These are phyloP conservation scores for Hirsutella rhossiliensis DNA, from an alignment of 2,329 filamentous ascomycete genomes.

Conservation along the genomic window DNA sequence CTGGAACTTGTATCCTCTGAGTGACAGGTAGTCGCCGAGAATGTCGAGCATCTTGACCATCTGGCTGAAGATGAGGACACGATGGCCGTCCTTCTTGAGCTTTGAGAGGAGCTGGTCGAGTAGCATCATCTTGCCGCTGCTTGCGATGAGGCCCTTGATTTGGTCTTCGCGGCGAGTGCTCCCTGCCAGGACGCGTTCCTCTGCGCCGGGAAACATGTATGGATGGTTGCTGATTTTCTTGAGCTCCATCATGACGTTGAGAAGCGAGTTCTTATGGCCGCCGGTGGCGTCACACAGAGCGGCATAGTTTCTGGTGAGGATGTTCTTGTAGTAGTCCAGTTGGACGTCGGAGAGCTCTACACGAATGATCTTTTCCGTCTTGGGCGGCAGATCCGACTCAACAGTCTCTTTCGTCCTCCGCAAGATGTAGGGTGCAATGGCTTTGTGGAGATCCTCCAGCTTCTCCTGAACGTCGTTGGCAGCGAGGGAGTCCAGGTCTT, in stretches of 20 bases:
- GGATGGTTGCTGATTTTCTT: constrained; percentile 99
- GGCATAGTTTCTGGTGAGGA: constrained; percentile 89
- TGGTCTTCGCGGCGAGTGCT: constrained; percentile 77
- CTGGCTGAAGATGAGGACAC: constrained; percentile 96
- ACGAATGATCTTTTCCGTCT: constrained; percentile 97
- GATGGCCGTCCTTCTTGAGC: constrained; percentile 83
- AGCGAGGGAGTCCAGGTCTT: constrained; percentile 70
- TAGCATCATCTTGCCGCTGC: constrained; percentile 99
- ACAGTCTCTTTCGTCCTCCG: constrained; percentile 96
- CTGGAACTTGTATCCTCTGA: constrained; percentile 91
- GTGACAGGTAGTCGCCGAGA: constrained; percentile 81
- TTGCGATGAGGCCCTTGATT: constrained; percentile 85
- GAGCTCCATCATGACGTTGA: constrained; percentile 99
- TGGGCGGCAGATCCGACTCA: constrained; percentile 88
- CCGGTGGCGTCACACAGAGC: constrained; percentile 82
- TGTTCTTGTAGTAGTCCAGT: constrained; percentile 97
- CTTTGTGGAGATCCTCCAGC: constrained; percentile 70
- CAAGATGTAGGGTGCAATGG: constrained; percentile 88
- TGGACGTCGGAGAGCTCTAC: constrained; percentile 95
- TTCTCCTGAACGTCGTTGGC: constrained; percentile 77
- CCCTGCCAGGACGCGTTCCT: constrained; percentile 75
- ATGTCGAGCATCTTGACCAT: constrained; percentile 99
- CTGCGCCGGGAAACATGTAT: constrained; percentile 92
- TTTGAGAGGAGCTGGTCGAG: constrained; percentile 92
- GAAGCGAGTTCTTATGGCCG: constrained; percentile 84